phyloP scores from a whole-genome alignment of 805 yeast species.

The Komagataella populi region DNA sequence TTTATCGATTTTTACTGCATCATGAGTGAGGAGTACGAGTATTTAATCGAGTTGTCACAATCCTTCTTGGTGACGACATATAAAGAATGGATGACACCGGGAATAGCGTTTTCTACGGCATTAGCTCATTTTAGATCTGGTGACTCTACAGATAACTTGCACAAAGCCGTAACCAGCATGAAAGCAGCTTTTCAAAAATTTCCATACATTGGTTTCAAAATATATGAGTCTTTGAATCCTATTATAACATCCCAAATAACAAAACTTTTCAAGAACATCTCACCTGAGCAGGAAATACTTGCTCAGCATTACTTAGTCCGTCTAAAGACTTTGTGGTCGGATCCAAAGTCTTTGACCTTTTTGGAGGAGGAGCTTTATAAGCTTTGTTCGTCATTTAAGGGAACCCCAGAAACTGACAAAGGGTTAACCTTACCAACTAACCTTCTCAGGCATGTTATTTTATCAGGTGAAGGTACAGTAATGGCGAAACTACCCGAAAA shows the following conservation, averaged over 20 bases:
- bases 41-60: conserved; percentile 39
- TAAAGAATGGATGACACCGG: conserved; percentile 58
- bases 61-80: conserved; percentile 47
- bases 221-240: conserved; percentile 30
- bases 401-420: neutral
- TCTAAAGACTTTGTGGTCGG: conserved; percentile 41
- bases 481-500: conserved; percentile 56
- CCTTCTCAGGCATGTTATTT: conserved; percentile 50
- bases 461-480: conserved; percentile 57
- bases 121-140: conserved; percentile 41
- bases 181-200: conserved; percentile 36
- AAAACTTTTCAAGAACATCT: neutral
- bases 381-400: neutral
- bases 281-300: neutral
- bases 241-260: conserved; percentile 28
- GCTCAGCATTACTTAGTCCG: conserved; percentile 37
- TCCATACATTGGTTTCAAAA: conserved; percentile 40
- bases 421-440: conserved; percentile 28
- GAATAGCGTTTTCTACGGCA: conserved; percentile 51
- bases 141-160: conserved; percentile 9
- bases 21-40: conserved; percentile 49
- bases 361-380: conserved; percentile 16
- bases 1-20: conserved; percentile 73
- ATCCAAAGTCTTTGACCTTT: conserved; percentile 29
- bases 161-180: conserved; percentile 34